Evolutionary conservation across 768 basidiomycete genomes (phyloP).

Genomic region (Macrolepiota fuliginosa): DNA sequence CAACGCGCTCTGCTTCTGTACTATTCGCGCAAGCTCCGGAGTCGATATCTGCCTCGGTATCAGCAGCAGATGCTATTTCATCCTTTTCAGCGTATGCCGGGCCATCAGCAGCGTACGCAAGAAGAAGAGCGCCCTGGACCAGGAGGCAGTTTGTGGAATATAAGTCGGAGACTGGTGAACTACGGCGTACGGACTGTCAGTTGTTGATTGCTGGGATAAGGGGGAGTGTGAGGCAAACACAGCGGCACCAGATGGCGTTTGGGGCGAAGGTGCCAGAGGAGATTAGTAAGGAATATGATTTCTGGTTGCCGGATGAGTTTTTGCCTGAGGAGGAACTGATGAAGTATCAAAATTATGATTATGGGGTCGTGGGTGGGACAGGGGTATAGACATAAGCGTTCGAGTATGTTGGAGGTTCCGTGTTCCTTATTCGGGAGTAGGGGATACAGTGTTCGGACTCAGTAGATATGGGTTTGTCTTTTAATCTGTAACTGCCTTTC

Average conservation of each 20-base stretch:
- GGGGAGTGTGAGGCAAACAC: slow-evolving; percentile 7
- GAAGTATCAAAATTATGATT: slow-evolving; percentile 9
- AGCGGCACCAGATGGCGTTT: slow-evolving; percentile 10
- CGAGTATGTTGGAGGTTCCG: background rate
- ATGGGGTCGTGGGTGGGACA: background rate
- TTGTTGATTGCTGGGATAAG: slow-evolving; percentile 8
- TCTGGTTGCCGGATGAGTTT: slow-evolving; percentile 10
- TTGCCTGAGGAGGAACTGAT: slow-evolving; percentile 12
- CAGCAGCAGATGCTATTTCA: background rate
- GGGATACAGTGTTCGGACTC: background rate
- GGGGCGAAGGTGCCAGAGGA: slow-evolving; percentile 11
- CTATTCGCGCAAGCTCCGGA: background rate
- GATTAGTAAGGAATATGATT: slow-evolving; percentile 9
- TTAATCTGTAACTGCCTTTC: background rate
- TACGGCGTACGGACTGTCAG: background rate
- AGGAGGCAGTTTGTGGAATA: background rate
- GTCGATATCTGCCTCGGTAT: background rate
- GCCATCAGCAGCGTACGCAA: slow-evolving; percentile 15
- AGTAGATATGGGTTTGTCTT: background rate
- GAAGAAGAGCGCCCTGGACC: slow-evolving; percentile 21
- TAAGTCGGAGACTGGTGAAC: slow-evolving; percentile 9
- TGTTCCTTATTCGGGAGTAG: background rate
- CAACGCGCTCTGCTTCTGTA: background rate
- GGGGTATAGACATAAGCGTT: background rate
- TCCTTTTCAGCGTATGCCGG: background rate